Conservation (phyloP, 192 early-diverging fungal genomes). For the Linnemannia schmuckeri region DNA sequence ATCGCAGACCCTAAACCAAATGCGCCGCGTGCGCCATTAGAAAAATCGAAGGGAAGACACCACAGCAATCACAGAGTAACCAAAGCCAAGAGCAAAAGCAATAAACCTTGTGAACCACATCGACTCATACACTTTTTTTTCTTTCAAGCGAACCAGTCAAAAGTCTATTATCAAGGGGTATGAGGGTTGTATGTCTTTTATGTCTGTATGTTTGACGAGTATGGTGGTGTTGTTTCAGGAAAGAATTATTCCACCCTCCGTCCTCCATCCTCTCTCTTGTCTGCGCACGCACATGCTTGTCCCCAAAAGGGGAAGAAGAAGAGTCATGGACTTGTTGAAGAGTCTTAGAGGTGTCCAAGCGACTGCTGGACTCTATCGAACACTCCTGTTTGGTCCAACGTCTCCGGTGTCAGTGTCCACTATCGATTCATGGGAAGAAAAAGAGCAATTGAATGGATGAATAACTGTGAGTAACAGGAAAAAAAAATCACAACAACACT, state of each 20-base stretch:
- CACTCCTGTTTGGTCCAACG: conserved; percentile 20
- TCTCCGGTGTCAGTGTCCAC: conserved; percentile 36
- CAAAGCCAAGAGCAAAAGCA: too few species aligned
- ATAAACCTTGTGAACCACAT: not conserved
- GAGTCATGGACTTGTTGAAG: not conserved
- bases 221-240: not conserved
- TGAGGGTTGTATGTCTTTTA: not conserved
- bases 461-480: conserved; percentile 1
- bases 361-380: conserved; percentile 22
- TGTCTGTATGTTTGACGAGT: not conserved
- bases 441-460: not conserved
- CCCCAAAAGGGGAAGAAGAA: not conserved
- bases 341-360: not conserved
- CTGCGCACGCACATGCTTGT: too few species aligned
- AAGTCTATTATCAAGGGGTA: not conserved
- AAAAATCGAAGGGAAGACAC: too few species aligned
- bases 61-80: too few species aligned
- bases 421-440: not conserved
- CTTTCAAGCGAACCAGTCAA: not conserved
- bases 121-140: not conserved
- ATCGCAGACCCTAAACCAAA: too few species aligned
- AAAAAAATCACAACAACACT: too few species aligned
- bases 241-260: not conserved
- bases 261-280: not conserved
- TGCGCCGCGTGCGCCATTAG: too few species aligned